phyloP scores from a whole-genome alignment of 768 basidiomycete species.

The Kondoa subrosea region DNA sequence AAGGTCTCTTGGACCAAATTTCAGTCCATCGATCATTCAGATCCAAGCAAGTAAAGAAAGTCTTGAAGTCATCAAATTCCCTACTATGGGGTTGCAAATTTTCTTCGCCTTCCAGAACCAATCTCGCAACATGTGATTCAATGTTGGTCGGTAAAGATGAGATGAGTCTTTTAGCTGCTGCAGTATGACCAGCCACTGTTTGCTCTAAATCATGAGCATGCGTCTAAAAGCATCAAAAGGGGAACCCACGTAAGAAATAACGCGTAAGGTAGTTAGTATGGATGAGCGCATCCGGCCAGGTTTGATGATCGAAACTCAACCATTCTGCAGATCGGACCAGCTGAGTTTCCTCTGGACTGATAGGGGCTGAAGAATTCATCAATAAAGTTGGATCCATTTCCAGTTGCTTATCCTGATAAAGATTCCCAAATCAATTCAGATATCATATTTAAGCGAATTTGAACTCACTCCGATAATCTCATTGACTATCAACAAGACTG shows the following conservation, averaged over 20 bases:
- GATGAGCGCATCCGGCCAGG: conserved; percentile 59
- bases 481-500: conserved; percentile 46
- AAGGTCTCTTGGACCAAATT: conserved; percentile 21
- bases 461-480: conserved; percentile 43
- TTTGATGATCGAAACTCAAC: conserved; percentile 61
- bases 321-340: conserved; percentile 82
- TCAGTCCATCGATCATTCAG: conserved; percentile 20
- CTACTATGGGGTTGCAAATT: conserved; percentile 17
- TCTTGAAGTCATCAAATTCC: conserved; percentile 57
- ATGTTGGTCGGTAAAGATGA: conserved; percentile 16
- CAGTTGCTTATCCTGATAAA: neutral
- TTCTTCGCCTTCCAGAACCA: conserved; percentile 11
- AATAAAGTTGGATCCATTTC: neutral
- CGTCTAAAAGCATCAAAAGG: too few species aligned
- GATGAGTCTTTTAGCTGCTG: conserved; percentile 11
- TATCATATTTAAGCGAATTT: conserved; percentile 1
- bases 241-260: conserved; percentile 58
- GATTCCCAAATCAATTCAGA: neutral
- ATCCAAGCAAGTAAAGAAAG: conserved; percentile 58
- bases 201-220: neutral
- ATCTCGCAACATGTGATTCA: conserved; percentile 7
- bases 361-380: conserved; percentile 12
- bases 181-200: conserved; percentile 9
- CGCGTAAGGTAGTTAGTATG: conserved; percentile 76
- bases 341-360: conserved; percentile 32